Evolutionary conservation across 768 basidiomycete genomes (phyloP).

Genomic region (Lanmaoa rubissima): DNA sequence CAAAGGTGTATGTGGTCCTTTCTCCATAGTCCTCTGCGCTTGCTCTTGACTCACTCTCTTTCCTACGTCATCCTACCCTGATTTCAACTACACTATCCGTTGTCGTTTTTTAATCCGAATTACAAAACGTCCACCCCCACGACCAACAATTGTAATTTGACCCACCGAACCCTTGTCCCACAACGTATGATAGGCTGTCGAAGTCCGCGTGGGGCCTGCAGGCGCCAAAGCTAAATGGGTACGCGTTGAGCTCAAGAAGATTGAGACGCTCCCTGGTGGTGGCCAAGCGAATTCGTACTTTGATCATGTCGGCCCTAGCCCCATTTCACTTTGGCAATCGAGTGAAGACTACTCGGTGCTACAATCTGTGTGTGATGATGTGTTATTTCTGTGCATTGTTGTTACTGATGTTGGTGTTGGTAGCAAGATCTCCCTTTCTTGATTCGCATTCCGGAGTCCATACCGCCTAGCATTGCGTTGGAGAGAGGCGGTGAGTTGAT

Average conservation of each 20-base stretch:
- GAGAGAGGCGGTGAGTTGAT: conserved; percentile 62
- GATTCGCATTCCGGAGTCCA: conserved; percentile 89
- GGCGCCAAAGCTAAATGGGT: conserved; percentile 93
- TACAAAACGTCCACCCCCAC: neutral
- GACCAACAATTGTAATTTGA: conserved; percentile 1
- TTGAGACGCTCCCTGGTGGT: conserved; percentile 78
- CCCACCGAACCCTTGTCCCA: neutral
- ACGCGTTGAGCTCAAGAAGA: conserved; percentile 85
- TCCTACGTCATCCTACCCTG: neutral
- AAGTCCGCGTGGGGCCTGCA: conserved; percentile 71
- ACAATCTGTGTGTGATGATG: conserved; percentile 50
- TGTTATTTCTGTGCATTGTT: neutral
- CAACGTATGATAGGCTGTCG: conserved; percentile 61
- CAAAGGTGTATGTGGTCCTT: conserved; percentile 64
- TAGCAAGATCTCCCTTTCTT: conserved; percentile 89
- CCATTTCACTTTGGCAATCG: conserved; percentile 80
- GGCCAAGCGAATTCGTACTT: conserved; percentile 68
- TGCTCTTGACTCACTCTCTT: conserved; percentile 3
- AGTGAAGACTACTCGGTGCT: conserved; percentile 70
- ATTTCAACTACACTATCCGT: conserved; percentile 4
- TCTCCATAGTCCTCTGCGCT: neutral
- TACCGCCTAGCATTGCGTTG: conserved; percentile 81
- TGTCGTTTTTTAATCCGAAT: neutral
- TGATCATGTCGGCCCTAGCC: conserved; percentile 79
- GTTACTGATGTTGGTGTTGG: conserved; percentile 1